phyloP scores from a whole-genome alignment of 768 basidiomycete species.

The Podaxis sp. region DNA sequence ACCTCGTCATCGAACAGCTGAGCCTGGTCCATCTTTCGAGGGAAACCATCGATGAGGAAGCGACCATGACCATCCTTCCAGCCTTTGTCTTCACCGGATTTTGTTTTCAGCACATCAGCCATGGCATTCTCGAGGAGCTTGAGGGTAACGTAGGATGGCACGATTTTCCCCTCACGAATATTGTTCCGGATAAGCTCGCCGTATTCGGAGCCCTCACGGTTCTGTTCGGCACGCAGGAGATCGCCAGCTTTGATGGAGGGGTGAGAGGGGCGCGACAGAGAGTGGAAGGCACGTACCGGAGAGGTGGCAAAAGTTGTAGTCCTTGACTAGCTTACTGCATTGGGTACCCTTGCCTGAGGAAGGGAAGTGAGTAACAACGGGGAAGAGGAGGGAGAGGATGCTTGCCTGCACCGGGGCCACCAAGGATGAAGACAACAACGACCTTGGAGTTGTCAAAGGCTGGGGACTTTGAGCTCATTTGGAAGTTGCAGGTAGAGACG shows the following conservation, averaged over 20 bases:
- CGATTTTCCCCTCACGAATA: conserved; percentile 91
- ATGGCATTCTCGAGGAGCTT: conserved; percentile 95
- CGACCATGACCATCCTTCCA: conserved; percentile 77
- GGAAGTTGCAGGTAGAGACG: conserved; percentile 32
- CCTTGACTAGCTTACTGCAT: conserved; percentile 78
- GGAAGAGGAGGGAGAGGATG: conserved; percentile 1
- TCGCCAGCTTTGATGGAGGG: conserved; percentile 74
- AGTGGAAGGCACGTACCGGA: conserved; percentile 60
- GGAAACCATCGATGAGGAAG: conserved; percentile 97
- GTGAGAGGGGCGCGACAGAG: conserved; percentile 12
- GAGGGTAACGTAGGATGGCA: conserved; percentile 96
- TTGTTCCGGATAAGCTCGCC: conserved; percentile 83
- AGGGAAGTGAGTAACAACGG: conserved; percentile 7
- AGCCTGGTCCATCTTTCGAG: conserved; percentile 98
- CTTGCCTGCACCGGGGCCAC: conserved; percentile 92
- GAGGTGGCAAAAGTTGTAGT: conserved; percentile 89
- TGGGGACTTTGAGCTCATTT: conserved; percentile 26
- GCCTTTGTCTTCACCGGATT: conserved; percentile 39
- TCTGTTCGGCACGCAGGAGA: conserved; percentile 91
- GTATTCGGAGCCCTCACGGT: conserved; percentile 78
- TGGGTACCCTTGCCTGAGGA: conserved; percentile 91
- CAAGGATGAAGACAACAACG: conserved; percentile 91
- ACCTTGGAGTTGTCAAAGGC: conserved; percentile 74
- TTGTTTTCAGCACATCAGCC: conserved; percentile 52
- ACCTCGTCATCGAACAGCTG: conserved; percentile 86